Percentiles rank a stretch among this genome's conserved stretches.
These are phyloP conservation scores for Aspergillus sp. DNA, from an alignment of 2,329 filamentous ascomycete species.

Conservation along the genomic window DNA sequence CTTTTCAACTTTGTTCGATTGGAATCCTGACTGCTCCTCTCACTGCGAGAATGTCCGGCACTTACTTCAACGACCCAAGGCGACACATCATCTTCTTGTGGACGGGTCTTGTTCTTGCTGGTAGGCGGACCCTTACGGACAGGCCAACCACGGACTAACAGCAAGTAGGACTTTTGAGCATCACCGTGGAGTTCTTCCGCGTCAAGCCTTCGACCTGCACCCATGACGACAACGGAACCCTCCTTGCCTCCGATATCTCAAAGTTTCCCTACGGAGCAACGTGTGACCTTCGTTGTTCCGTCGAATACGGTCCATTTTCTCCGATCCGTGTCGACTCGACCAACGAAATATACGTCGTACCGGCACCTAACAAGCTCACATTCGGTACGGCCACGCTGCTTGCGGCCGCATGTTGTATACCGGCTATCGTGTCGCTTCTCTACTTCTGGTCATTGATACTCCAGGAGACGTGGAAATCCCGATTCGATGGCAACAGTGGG, in stretches of 20 bases:
- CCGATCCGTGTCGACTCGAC: slow-evolving; percentile 1
- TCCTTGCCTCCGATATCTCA: not conserved
- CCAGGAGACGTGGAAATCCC: slow-evolving; percentile 3
- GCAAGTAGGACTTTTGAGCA: not conserved
- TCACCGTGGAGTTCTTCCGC: slow-evolving; percentile 10
- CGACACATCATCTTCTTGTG: slow-evolving; percentile 11
- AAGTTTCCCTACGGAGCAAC: slow-evolving; percentile 2
- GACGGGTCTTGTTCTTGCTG: slow-evolving; percentile 8
- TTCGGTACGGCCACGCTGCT: slow-evolving; percentile 1
- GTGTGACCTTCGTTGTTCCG: not conserved
- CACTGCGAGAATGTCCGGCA: slow-evolving; percentile 7
- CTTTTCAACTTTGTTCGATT: slow-evolving; percentile 11
- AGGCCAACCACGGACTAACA: not conserved
- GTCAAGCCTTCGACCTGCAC: not conserved
- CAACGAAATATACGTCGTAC: slow-evolving; percentile 10
- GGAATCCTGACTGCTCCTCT: slow-evolving; percentile 12
- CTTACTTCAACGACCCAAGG: slow-evolving; percentile 10
- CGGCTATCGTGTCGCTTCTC: slow-evolving; percentile 1
- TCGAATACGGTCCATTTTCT: slow-evolving; percentile 1
- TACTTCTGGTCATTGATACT: slow-evolving; percentile 9
- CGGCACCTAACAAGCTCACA: slow-evolving; percentile 6
- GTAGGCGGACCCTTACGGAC: not conserved
- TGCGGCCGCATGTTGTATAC: slow-evolving; percentile 7
- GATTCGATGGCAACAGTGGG: not conserved
- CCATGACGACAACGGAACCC: not conserved